These are phyloP conservation scores for Exophiala sideris DNA, from an alignment of 2,329 filamentous ascomycete species.

Conservation along the genomic window DNA sequence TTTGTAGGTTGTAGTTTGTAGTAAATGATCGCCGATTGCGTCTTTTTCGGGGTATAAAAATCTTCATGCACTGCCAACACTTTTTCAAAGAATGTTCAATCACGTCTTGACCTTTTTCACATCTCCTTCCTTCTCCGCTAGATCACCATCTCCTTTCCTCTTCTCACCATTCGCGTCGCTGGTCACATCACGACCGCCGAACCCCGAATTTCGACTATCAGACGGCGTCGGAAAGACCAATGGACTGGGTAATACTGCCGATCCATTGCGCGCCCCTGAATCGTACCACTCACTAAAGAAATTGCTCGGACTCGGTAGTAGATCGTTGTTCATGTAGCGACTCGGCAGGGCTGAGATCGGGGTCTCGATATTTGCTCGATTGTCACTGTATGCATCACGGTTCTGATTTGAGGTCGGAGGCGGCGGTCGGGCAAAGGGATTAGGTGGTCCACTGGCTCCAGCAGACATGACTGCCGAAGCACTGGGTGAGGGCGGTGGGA, in stretches of 20 bases:
- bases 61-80: neutral
- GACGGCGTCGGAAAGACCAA: constrained; percentile 75
- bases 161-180: constrained; percentile 23
- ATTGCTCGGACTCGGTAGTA: constrained; percentile 83
- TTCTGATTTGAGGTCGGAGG: constrained; percentile 56
- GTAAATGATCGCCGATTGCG: too few species aligned
- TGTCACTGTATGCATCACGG: constrained; percentile 40
- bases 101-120: constrained; percentile 27
- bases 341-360: constrained; percentile 93
- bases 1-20: too few species aligned
- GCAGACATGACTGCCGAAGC: constrained; percentile 82
- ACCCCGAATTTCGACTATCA: constrained; percentile 14
- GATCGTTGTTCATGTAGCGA: constrained; percentile 80
- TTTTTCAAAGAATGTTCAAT: too few species aligned
- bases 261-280: constrained; percentile 40
- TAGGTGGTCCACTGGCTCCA: constrained; percentile 86
- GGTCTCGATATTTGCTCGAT: constrained; percentile 55
- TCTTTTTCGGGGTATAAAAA: neutral
- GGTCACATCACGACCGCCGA: constrained; percentile 21
- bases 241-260: constrained; percentile 86
- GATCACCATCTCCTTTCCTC: constrained; percentile 22
- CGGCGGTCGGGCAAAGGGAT: constrained; percentile 86
- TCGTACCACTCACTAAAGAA: constrained; percentile 87
- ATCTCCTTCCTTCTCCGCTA: constrained; percentile 21
- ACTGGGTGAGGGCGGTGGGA: constrained; percentile 90